Conservation (phyloP, 176 grass and related monocot species). For the Triticum timopheevii region DNA sequence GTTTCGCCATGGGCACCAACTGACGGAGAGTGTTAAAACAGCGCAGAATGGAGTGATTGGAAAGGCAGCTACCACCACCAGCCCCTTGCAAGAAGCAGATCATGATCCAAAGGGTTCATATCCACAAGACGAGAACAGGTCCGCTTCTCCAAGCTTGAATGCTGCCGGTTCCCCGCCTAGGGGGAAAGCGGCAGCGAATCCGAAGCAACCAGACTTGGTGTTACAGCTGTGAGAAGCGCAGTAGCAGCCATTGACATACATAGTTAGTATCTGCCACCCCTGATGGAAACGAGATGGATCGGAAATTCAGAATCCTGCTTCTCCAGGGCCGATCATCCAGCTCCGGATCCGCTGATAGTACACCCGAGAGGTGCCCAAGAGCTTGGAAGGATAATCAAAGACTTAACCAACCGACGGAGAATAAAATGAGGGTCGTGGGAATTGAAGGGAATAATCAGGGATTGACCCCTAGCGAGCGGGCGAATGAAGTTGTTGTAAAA, state of each 20-base stretch:
- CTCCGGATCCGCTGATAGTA: background rate
- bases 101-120: conserved; percentile 11
- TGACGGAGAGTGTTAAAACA: conserved; percentile 2
- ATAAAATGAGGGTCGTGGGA: background rate
- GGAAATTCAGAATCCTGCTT: conserved; percentile 5
- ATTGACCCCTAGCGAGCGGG: conserved; percentile 26
- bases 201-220: conserved; percentile 55
- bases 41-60: conserved; percentile 35
- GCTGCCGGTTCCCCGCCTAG: conserved; percentile 26
- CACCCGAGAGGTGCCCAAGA: background rate
- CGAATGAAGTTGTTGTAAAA: conserved; percentile 42
- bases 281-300: conserved; percentile 13
- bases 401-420: background rate
- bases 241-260: conserved; percentile 38
- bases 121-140: background rate
- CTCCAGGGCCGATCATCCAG: conserved; percentile 7
- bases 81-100: conserved; percentile 18
- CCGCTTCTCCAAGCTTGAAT: conserved; percentile 38
- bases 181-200: conserved; percentile 34
- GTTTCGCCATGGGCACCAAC: conserved; percentile 35
- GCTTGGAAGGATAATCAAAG: background rate
- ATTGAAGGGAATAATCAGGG: background rate
- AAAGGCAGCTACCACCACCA: background rate
- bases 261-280: conserved; percentile 24
- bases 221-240: conserved; percentile 54